Conservation (phyloP, 495 filamentous ascomycete species). For the Annulohypoxylon moriforme region DNA sequence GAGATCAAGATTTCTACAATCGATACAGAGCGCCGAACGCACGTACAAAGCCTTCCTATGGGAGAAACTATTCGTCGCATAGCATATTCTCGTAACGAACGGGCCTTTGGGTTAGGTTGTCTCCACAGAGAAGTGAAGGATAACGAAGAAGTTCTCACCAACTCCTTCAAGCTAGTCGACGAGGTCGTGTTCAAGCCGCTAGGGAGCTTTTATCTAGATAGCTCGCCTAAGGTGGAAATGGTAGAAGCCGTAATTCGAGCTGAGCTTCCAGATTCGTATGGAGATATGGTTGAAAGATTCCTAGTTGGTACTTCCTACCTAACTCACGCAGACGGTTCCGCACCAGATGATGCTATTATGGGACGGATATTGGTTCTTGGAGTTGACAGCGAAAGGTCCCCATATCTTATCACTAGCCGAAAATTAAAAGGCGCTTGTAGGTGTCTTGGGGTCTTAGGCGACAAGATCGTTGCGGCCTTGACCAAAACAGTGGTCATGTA, state of each 20-base stretch:
- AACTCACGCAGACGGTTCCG: slow-evolving; percentile 62
- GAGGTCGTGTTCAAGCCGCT: slow-evolving; percentile 61
- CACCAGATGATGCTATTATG: slow-evolving; percentile 56
- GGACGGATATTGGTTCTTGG: slow-evolving; percentile 89
- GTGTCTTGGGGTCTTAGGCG: slow-evolving; percentile 76
- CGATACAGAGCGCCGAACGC: slow-evolving; percentile 86
- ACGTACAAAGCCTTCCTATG: slow-evolving; percentile 81
- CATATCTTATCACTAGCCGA: slow-evolving; percentile 73
- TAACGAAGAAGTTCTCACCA: slow-evolving; percentile 61
- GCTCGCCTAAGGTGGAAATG: slow-evolving; percentile 74
- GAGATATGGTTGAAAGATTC: slow-evolving; percentile 79
- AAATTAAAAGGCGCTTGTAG: slow-evolving; percentile 80
- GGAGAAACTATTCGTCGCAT: slow-evolving; percentile 87
- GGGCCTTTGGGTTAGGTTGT: slow-evolving; percentile 87
- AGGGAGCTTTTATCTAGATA: slow-evolving; percentile 57
- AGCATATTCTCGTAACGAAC: slow-evolving; percentile 81
- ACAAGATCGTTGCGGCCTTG: slow-evolving; percentile 84
- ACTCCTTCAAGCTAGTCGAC: slow-evolving; percentile 64
- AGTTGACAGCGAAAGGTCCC: slow-evolving; percentile 75
- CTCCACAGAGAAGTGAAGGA: slow-evolving; percentile 69
- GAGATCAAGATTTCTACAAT: slow-evolving; percentile 85
- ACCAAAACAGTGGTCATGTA: slow-evolving; percentile 85
- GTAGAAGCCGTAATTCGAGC: slow-evolving; percentile 87
- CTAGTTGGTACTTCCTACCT: slow-evolving; percentile 87
- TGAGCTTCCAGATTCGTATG: slow-evolving; percentile 72